Evolutionary conservation across 129 eudicot genomes (phyloP).

Genomic region (Escallonia rubra): DNA sequence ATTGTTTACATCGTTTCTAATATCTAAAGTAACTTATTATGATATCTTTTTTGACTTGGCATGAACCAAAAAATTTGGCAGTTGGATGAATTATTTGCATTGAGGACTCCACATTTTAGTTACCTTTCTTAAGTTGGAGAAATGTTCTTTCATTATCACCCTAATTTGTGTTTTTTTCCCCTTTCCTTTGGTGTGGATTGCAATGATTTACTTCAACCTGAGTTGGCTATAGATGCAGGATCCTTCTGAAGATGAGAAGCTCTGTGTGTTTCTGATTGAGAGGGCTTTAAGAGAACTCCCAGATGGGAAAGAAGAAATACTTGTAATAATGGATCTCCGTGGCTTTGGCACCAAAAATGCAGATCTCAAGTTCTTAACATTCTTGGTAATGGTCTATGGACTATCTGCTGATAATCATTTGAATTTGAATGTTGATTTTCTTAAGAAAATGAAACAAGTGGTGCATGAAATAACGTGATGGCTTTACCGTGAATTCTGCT

Average conservation of each 20-base stretch:
- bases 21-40: background rate
- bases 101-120: background rate
- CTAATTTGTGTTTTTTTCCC: background rate
- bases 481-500: no score
- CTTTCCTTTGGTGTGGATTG: slow-evolving; percentile 1
- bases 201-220: slow-evolving; percentile 8
- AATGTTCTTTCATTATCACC: background rate
- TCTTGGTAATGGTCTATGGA: slow-evolving; percentile 51
- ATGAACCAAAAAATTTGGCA: background rate
- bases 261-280: slow-evolving; percentile 75
- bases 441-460: no score
- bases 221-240: slow-evolving; percentile 36
- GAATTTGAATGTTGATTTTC: background rate
- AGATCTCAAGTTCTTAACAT: slow-evolving; percentile 74
- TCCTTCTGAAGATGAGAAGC: slow-evolving; percentile 59
- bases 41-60: background rate
- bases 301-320: slow-evolving; percentile 67
- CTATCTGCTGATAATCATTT: slow-evolving; percentile 2
- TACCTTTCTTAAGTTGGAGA: background rate
- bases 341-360: slow-evolving; percentile 66
- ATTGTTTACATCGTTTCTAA: no score
- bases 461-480: no score
- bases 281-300: slow-evolving; percentile 80
- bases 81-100: background rate
- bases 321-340: slow-evolving; percentile 75